Evolutionary conservation across 306 rosid species (phyloP).

Genomic region (Echinosophora koreensis): DNA sequence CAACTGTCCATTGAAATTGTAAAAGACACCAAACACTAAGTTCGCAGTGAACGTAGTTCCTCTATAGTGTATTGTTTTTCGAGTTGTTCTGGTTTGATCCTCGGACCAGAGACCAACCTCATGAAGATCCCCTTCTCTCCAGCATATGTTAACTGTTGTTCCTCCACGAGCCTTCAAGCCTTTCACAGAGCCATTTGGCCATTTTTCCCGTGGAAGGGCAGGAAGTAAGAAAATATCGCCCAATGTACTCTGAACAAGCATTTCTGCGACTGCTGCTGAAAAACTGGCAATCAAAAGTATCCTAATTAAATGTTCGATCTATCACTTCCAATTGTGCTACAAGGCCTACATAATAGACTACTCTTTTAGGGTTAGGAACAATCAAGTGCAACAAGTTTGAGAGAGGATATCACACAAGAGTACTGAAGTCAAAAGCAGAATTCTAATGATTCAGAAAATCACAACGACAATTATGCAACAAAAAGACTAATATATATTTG

Average conservation of each 20-base stretch:
- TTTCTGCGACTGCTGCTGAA: slow-evolving; percentile 68
- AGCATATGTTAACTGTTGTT: slow-evolving; percentile 58
- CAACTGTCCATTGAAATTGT: slow-evolving; percentile 53
- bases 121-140: slow-evolving; percentile 66
- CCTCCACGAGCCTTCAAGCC: slow-evolving; percentile 73
- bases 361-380: background rate
- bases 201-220: slow-evolving; percentile 64
- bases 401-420: background rate
- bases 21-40: slow-evolving; percentile 46
- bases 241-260: slow-evolving; percentile 68
- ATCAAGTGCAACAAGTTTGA: background rate
- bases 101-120: slow-evolving; percentile 55
- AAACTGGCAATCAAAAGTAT: slow-evolving; percentile 50
- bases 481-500: background rate
- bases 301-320: background rate
- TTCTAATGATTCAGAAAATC: background rate
- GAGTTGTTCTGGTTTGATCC: slow-evolving; percentile 18
- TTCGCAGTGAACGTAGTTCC: slow-evolving; percentile 47
- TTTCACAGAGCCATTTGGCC: slow-evolving; percentile 64
- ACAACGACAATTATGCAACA: background rate
- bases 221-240: slow-evolving; percentile 64
- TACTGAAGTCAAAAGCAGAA: background rate
- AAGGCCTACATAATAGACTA: background rate
- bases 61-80: slow-evolving; percentile 52
- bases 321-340: background rate